Base-by-base conservation (phyloP, 257 asterid genomes). In the Lantana camara region DNA sequence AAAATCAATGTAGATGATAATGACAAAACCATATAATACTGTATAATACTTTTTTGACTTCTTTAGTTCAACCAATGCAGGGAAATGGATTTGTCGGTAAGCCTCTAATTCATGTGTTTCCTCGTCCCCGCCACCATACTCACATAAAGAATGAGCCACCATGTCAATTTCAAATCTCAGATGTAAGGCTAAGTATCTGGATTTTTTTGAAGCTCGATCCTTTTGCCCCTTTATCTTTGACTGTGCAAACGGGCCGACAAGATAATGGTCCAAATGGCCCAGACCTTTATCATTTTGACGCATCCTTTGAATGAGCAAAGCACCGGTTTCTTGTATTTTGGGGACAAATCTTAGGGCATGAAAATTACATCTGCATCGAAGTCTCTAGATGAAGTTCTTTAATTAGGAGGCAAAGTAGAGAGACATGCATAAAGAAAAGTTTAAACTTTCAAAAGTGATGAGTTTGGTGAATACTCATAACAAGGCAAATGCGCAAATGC, bases 361-460 rank as follows among this genome's bases (percentile, higher is more conserved):
- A 74, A 90, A 94, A 79, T 94, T 90, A 79, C 97, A 94, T 86
- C 97, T 88, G 97, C 99, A 94, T 77, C 99, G 97, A 73, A 94
- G 97, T 76, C 82, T 90, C 99, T 94, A 86, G 90, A 88, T 81
- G 95, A 84, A 81, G 88, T 79, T 74, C 85, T 77, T 67, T 66
- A 81, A 80, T 94, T 83, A 90, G 95, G 95, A 79, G 81, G 79
- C 74, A 75, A 75, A 70, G 73, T 69, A 44, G 66, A 73, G 76
- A 51, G 27, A 50, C 60, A 60, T 55, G 50, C 57, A 58, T 48
- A 13, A 53, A 55, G 45, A 62, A 73, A 72, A 27, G 5, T 56
- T 63, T 34, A 59, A n/a, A 52, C 44, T 66, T 22, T 48, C 53
- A 70, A 50, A 22, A 60, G 20, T 24, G 52, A 23, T 35, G 41